Evolutionary conservation across 805 yeast genomes (phyloP), one percentile per base, ranked within the genome.

Genomic region (Wickerhamomyces queroliae): DNA sequence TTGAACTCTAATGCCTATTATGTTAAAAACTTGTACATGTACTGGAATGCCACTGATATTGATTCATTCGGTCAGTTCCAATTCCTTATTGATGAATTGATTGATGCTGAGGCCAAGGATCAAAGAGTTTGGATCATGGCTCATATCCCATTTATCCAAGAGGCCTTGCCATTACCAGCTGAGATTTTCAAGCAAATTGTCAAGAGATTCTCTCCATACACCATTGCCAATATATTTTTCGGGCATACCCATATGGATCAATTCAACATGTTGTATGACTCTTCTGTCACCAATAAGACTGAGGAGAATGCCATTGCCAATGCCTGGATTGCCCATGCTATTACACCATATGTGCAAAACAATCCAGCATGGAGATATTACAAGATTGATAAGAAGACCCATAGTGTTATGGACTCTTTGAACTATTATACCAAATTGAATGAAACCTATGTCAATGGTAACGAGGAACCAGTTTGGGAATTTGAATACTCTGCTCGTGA

Each of bases 291-390:
- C n/a, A 60, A 59, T 43, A 64, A 66, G 39, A 60, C 66, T 18
- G 64, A 66, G 26, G 71, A 66, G 6, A 61, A 63, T 26, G 78
- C 75, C 5, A 47, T 80, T 24, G 70, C 72, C 48, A 69, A 74
- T 62, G 80, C 83, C 1, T 80, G 82, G 79, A 69, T 80, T 41
- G 70, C 76, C 3, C 88, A 78, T 42, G 76, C 86, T 0, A 73
- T 82, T 30, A 79, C 87, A 7, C 85, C 88, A 8, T 66, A 69
- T 52, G 59, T 65, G 7, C 67, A 75, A 36, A 68, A 72, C 47
- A 82, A 82, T 55, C 90, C 90, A 7, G 71, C 79, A 17, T 82
- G 85, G 83, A 72, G 84, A 56, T 80, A 79, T 61, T 82, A 82
- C 52, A 77, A 77, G 48, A 79, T 82, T 38, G 86, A 82, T 54